Evolutionary conservation across 2,329 filamentous ascomycete species (phyloP).

Genomic region (Whalleya microplaca): DNA sequence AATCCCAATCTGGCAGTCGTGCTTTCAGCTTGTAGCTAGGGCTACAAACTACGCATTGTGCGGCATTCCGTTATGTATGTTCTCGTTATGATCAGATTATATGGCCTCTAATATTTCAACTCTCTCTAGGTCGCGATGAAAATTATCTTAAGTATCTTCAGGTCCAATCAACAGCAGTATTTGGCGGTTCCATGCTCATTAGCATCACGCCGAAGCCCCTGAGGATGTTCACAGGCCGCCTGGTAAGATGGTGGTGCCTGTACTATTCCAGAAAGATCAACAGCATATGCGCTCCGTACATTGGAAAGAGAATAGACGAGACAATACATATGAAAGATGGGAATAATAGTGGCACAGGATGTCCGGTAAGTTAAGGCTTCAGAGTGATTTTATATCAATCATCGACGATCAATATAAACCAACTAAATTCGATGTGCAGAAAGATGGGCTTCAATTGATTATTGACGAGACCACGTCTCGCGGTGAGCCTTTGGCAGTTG

Average conservation of each 20-base stretch:
- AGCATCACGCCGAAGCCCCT: conserved; percentile 4
- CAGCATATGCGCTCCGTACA: conserved; percentile 5
- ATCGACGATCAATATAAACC: not conserved
- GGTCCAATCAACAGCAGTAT: conserved; percentile 1
- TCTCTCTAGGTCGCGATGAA: conserved; percentile 1
- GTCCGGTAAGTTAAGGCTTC: not conserved
- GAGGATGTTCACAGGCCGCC: not conserved
- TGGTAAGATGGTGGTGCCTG: conserved; percentile 2
- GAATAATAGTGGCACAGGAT: not conserved
- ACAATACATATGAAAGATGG: not conserved
- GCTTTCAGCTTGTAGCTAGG: not conserved
- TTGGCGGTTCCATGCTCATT: conserved; percentile 6
- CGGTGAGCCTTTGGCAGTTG: not conserved
- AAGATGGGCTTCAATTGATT: conserved; percentile 10
- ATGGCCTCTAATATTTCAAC: not conserved
- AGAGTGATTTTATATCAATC: too few relatives aligned
- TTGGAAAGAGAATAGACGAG: not conserved
- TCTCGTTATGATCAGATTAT: not conserved
- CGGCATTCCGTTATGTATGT: conserved; percentile 7
- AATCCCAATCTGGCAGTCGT: not conserved
- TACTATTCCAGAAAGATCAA: conserved; percentile 2
- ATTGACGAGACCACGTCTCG: conserved; percentile 9
- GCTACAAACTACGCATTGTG: conserved; percentile 2
- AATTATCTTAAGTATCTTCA: not conserved
- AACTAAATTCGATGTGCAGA: conserved; percentile 2